phyloP scores from a whole-genome alignment of 164 flowering plant genomes.

The Echeveria elegans region DNA sequence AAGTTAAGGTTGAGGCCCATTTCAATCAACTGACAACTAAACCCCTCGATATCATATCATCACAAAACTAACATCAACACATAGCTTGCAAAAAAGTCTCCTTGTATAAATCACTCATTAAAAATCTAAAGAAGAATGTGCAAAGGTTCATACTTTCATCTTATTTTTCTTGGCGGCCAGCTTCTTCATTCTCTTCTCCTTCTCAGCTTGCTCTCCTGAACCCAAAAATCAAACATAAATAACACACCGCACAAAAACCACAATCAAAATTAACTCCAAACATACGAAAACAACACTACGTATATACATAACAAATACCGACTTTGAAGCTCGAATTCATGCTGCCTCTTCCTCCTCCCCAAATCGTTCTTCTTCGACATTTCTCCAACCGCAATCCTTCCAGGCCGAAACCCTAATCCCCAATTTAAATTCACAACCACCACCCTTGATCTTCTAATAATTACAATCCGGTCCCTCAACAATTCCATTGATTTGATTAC shows the following conservation, averaged over 20 bases:
- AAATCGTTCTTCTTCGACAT: constrained; percentile 97
- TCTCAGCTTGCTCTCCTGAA: constrained; percentile 68
- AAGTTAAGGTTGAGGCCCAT: no score
- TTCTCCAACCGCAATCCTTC: not conserved
- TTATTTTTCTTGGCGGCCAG: constrained; percentile 72
- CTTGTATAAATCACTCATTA: not conserved
- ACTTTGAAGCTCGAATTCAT: constrained; percentile 62
- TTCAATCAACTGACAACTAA: not conserved
- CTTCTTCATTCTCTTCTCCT: constrained; percentile 59
- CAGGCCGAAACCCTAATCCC: not conserved
- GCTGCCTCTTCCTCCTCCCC: constrained; percentile 50
- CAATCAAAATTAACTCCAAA: not conserved
- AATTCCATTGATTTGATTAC: not conserved
- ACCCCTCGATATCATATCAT: not conserved
- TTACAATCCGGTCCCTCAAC: not conserved
- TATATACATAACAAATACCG: not conserved
- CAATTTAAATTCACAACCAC: not conserved
- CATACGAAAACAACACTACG: no score
- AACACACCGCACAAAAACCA: not conserved
- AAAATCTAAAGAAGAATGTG: not conserved
- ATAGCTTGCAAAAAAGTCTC: not conserved
- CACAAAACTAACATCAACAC: not conserved
- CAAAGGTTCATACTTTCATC: constrained; percentile 58
- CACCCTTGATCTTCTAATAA: not conserved
- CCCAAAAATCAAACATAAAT: constrained; percentile 4